phyloP scores from a whole-genome alignment of 139 green algal genomes.

The Tetraselmis chui region DNA sequence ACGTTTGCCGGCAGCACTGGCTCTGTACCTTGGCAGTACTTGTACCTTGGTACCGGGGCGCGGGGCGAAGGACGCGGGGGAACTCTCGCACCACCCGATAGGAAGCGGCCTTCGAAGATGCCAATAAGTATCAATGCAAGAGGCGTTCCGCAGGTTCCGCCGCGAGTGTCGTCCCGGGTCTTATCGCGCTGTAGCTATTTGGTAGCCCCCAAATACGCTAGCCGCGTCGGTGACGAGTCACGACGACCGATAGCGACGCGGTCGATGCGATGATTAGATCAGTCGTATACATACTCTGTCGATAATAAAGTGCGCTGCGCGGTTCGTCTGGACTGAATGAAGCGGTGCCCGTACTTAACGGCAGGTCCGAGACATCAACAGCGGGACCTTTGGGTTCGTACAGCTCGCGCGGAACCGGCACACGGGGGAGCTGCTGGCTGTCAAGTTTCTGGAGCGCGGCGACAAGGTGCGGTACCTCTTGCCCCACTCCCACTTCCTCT shows the following conservation, averaged over 20 bases:
- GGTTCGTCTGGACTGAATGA: too few species aligned
- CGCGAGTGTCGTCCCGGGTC: not conserved
- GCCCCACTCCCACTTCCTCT: too few species aligned
- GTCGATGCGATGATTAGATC: not conserved
- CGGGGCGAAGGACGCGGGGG: too few species aligned
- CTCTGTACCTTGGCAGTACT: not conserved
- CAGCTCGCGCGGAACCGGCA: conserved; percentile 58
- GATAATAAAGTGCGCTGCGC: too few species aligned
- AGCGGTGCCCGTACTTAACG: not conserved
- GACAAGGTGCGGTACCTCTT: conserved; percentile 10
- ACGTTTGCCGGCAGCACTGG: too few species aligned
- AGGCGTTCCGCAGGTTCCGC: too few species aligned
- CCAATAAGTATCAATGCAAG: not conserved
- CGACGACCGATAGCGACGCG: too few species aligned
- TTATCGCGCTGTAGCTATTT: too few species aligned
- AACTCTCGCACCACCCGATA: too few species aligned
- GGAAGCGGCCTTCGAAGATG: too few species aligned
- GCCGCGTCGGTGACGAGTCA: too few species aligned
- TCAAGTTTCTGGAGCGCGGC: conserved; percentile 39
- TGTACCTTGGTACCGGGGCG: not conserved
- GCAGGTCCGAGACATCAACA: not conserved
- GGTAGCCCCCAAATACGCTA: too few species aligned
- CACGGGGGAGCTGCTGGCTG: conserved; percentile 39
- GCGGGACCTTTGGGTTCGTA: conserved; percentile 86
- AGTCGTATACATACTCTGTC: not conserved